phyloP scores from a whole-genome alignment of 2,329 filamentous ascomycete species.

The Calycina herbarum region DNA sequence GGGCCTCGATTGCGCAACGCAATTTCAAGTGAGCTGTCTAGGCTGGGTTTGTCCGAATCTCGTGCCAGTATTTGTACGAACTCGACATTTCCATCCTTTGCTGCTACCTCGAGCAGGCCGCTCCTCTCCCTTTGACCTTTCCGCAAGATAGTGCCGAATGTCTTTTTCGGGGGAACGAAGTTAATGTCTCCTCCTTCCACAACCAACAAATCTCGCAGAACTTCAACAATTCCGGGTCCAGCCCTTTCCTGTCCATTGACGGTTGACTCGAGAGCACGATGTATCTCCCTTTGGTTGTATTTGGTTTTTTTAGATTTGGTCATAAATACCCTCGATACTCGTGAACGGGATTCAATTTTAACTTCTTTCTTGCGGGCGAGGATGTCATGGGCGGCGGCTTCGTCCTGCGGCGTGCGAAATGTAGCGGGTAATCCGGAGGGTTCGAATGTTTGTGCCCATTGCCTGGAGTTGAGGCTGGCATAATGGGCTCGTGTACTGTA shows the following conservation, averaged over 20 bases:
- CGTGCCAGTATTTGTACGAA: constrained; percentile 10
- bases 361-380: constrained; percentile 24
- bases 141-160: constrained; percentile 9
- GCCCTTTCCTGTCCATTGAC: constrained; percentile 22
- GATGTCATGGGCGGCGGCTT: constrained; percentile 21
- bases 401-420: constrained; percentile 22
- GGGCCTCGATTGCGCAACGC: constrained; percentile 9
- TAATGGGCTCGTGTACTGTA: neutral
- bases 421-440: neutral
- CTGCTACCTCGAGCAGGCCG: neutral
- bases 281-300: constrained; percentile 24
- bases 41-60: constrained; percentile 9
- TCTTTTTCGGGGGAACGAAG: constrained; percentile 10
- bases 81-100: constrained; percentile 9
- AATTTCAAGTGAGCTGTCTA: constrained; percentile 13
- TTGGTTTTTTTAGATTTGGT: constrained; percentile 18
- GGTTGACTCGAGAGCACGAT: constrained; percentile 18
- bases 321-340: constrained; percentile 4
- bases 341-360: constrained; percentile 24
- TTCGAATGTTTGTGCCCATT: neutral
- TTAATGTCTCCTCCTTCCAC: constrained; percentile 9
- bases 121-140: constrained; percentile 8
- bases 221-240: constrained; percentile 16
- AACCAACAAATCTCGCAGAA: constrained; percentile 8
- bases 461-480: neutral